Base-by-base conservation (phyloP, 176 grass and related monocot species). In the Avena atlantica region DNA sequence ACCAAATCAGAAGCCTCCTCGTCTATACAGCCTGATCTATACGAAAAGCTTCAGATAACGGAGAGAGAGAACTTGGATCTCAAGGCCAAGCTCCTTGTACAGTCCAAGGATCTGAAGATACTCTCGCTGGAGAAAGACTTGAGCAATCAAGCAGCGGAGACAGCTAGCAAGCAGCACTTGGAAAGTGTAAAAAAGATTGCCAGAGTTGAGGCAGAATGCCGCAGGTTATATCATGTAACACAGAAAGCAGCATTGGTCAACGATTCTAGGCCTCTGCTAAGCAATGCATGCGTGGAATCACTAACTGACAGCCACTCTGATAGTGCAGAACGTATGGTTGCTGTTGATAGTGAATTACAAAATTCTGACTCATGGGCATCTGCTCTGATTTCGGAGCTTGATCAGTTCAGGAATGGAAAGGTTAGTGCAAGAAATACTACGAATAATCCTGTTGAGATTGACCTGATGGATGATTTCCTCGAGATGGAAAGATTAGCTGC, bases 401-500 rank as follows among this genome's bases (percentile, higher is more conserved):
- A 99, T 91, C 92, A 93, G 83, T 96, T 94, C 85, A 99, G 94
- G 85, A 89, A 61, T 81, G 89, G 78, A 37, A 94, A 95, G 66
- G 58, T 58, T 74, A 79, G 27, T 82, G 58, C 58, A 42, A 94
- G 53, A 88, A 91, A 86, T 89, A 36, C 87, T 72, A 83, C 73
- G 25, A 89, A 89, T 60, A 89, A 82, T 44, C 80, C 92, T 50
- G 52, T 94, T 80, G 94, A 92, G 60, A 94, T 99, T 55, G 90
- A 99, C 52, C 78, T 99, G 79, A 94, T 99, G 97, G 92, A 97
- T 89, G 97, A 99, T 94, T 97, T 99, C 83, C 92, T 99, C 44
- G 97, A 99, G 86, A 99, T 99, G 97, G 97, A 99, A 77, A 97
- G 89, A 70, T 85, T 99, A 34, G 97, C 87, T 81, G 90, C 92